phyloP scores from a whole-genome alignment of 257 asterid genomes.

The Ophiorrhiza pumila region DNA sequence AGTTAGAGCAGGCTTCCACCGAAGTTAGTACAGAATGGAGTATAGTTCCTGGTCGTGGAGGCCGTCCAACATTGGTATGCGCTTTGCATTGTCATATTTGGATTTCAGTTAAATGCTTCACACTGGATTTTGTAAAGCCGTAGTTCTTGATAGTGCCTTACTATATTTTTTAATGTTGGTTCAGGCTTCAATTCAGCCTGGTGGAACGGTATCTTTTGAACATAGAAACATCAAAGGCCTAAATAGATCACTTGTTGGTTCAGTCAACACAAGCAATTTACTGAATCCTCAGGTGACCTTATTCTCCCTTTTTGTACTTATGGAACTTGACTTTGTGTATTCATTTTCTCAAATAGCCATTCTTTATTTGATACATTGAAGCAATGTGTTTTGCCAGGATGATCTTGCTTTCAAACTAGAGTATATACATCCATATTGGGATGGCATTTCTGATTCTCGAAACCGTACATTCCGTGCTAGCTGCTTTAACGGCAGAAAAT shows the following conservation, averaged over 20 bases:
- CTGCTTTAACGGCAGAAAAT: slow-evolving; percentile 92
- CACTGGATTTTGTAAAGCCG: not conserved
- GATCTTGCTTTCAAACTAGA: slow-evolving; percentile 96
- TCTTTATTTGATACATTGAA: not conserved
- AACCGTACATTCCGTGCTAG: slow-evolving; percentile 87
- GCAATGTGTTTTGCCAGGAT: slow-evolving; percentile 49
- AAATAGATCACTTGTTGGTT: slow-evolving; percentile 91
- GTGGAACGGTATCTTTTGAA: slow-evolving; percentile 97
- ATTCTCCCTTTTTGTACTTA: not conserved
- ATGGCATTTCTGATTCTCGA: slow-evolving; percentile 83
- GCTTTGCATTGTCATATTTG: not conserved
- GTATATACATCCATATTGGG: slow-evolving; percentile 90
- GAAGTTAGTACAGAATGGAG: slow-evolving; percentile 99
- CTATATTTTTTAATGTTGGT: slow-evolving; percentile 27
- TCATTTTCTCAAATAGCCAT: slow-evolving; percentile 2
- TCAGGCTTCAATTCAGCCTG: slow-evolving; percentile 98
- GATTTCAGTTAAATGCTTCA: slow-evolving; percentile 13
- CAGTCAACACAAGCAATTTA: slow-evolving; percentile 94
- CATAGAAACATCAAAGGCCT: slow-evolving; percentile 87
- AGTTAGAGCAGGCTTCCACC: slow-evolving; percentile 93
- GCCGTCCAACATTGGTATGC: slow-evolving; percentile 89
- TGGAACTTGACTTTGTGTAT: not conserved
- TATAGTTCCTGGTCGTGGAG: slow-evolving; percentile 95
- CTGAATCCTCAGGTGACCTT: slow-evolving; percentile 85
- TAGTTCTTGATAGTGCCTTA: slow-evolving; percentile 22